phyloP scores from a whole-genome alignment of 2,329 filamentous ascomycete species.

The Seiridium unicorne region DNA sequence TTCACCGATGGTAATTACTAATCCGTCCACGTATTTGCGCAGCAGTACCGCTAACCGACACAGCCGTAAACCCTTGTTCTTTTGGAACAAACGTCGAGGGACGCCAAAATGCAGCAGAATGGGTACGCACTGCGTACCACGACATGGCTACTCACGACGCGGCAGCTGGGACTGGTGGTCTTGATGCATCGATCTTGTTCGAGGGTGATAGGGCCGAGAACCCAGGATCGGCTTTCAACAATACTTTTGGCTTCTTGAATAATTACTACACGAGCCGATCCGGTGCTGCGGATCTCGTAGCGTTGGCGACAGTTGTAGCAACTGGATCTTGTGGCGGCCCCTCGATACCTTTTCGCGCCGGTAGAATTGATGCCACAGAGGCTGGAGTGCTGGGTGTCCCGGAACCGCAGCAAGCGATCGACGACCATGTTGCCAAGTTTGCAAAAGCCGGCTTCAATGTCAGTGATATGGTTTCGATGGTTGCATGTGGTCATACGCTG shows the following conservation, averaged over 20 bases:
- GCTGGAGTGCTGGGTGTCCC: slow-evolving; percentile 30
- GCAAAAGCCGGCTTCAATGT: slow-evolving; percentile 28
- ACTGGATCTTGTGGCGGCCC: slow-evolving; percentile 20
- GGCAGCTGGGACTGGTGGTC: slow-evolving; percentile 14
- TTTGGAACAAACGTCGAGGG: slow-evolving; percentile 10
- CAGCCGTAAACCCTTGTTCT: slow-evolving; percentile 12
- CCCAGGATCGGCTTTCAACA: slow-evolving; percentile 18
- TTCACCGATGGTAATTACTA: slow-evolving; percentile 12
- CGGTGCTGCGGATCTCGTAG: slow-evolving; percentile 28
- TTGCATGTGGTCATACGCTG: slow-evolving; percentile 33
- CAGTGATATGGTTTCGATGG: slow-evolving; percentile 33
- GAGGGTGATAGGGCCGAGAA: slow-evolving; percentile 18
- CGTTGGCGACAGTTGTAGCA: slow-evolving; percentile 26
- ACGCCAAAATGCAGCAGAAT: slow-evolving; percentile 17
- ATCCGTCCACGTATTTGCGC: background rate
- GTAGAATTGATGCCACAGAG: slow-evolving; percentile 27
- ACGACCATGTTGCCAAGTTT: slow-evolving; percentile 23
- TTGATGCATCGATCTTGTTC: slow-evolving; percentile 20
- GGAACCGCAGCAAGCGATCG: slow-evolving; percentile 25
- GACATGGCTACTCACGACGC: slow-evolving; percentile 20
- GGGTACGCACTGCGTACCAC: slow-evolving; percentile 21
- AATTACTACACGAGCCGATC: slow-evolving; percentile 19
- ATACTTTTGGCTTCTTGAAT: slow-evolving; percentile 19
- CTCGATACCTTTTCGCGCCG: slow-evolving; percentile 26
- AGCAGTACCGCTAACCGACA: background rate